These are phyloP conservation scores for Melanogaster broomeanus DNA, from an alignment of 768 basidiomycete species.

Conservation along the genomic window DNA sequence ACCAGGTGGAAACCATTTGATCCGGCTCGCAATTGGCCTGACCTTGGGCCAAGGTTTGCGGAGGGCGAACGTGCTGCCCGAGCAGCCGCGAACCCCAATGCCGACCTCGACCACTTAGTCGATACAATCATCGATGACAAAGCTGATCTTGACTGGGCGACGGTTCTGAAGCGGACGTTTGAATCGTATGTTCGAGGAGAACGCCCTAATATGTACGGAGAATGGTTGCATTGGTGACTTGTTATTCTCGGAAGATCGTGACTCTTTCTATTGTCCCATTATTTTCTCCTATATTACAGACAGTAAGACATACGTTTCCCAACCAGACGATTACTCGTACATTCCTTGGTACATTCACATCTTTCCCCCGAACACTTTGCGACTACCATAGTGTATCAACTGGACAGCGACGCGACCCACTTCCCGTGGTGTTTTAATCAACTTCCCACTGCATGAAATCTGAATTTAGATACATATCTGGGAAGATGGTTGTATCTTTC, in stretches of 20 bases:
- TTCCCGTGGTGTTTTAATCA: background rate
- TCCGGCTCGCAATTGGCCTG: conserved; percentile 84
- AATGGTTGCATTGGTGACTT: conserved; percentile 45
- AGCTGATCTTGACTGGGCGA: conserved; percentile 82
- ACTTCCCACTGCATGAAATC: background rate
- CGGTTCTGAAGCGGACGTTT: conserved; percentile 92
- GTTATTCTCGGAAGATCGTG: background rate
- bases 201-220: conserved; percentile 91
- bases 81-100: conserved; percentile 20
- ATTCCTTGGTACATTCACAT: background rate
- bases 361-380: background rate
- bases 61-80: conserved; percentile 72
- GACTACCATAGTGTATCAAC: too few species aligned
- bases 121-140: conserved; percentile 61
- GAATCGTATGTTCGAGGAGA: conserved; percentile 88
- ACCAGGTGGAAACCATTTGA: conserved; percentile 94
- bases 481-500: background rate
- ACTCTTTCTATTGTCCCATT: background rate
- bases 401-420: too few species aligned
- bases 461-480: background rate
- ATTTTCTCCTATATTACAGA: background rate
- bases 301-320: background rate
- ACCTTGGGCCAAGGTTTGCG: conserved; percentile 78
- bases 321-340: background rate
- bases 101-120: conserved; percentile 26